Conservation (phyloP, 306 rosid species). For the Pachyrhizus erosus region DNA sequence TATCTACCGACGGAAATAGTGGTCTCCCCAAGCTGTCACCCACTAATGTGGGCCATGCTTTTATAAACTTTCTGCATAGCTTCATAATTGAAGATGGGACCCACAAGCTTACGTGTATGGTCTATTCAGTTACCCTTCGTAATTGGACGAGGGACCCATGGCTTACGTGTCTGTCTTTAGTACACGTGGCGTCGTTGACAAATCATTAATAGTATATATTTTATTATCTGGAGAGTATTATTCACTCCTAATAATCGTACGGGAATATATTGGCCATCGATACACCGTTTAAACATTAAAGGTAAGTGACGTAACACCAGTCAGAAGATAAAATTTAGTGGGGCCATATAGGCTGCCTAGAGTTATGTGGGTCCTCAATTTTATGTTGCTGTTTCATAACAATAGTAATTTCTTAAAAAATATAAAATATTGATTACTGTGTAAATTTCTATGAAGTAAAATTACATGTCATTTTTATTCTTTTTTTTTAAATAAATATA, state of each 20-base stretch:
- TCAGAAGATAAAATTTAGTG: not conserved
- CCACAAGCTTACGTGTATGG: not conserved
- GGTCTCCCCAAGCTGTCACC: slow-evolving; percentile 42
- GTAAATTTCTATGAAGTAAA: no score
- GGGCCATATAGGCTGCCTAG: not conserved
- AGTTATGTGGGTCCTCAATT: slow-evolving; percentile 15
- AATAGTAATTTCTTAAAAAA: not conserved
- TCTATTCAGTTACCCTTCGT: not conserved
- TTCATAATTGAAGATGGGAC: slow-evolving; percentile 8
- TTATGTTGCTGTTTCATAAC: not conserved
- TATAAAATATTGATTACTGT: no score
- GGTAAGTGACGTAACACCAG: not conserved
- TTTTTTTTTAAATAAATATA: no score
- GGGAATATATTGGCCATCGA: not conserved
- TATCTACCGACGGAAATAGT: slow-evolving; percentile 45
- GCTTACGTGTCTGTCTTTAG: slow-evolving; percentile 29
- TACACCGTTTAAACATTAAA: not conserved
- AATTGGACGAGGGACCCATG: not conserved
- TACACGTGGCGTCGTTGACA: slow-evolving; percentile 24
- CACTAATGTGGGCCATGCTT: not conserved
- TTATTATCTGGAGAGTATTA: not conserved
- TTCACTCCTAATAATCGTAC: not conserved
- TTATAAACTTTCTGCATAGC: not conserved
- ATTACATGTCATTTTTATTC: no score
- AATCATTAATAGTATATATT: not conserved